Evolutionary conservation across 768 basidiomycete genomes (phyloP), one percentile per base, ranked within the genome.

Genomic region (Tricholoma hemisulphureum): DNA sequence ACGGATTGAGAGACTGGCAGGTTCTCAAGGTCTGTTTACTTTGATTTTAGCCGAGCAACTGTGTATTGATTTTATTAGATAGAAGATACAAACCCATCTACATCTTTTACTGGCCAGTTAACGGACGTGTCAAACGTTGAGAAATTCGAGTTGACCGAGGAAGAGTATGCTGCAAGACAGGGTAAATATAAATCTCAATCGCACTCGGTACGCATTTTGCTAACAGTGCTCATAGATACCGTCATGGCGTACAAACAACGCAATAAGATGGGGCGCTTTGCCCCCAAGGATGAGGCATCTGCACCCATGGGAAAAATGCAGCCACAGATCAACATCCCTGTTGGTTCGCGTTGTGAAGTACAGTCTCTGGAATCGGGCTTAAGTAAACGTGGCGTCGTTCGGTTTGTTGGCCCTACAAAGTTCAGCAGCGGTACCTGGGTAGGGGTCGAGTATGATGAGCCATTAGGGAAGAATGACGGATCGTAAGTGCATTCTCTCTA

Each of bases 401-500:
- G 87, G n/a, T 98, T 87, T 64, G 86, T 94, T 24, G 96, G 96
- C 0, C 70, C 75, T 34, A 93, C 95, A 0, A 78, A 80, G 56
- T 97, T 98, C 67, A 84, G 83, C 9, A 83, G 80, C 58, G 82
- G 88, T 0, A 71, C 84, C 0, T 98, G 95, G 95, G 82, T 98
- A 1, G 96, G 96, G 0, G 79, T 98, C 18, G 93, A 96, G 69
- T 92, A 95, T 67, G 96, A 98, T 67, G 96, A 98, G 65, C 95
- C 96, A 3, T 80, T 93, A 21, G 96, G 96, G 10, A 98, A 95
- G 76, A 95, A 95, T 60, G 91, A 98, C 70, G 96, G 96, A 63
- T 87, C 86, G 95, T 96, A 68, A 74, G 94, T 85, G 8, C 14
- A 39, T 56, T 53, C 55, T 50, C 49, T 29, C 43, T 53, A 56